Conservation (phyloP, 345 rosid genomes). For the Atalantia buxifolia region DNA sequence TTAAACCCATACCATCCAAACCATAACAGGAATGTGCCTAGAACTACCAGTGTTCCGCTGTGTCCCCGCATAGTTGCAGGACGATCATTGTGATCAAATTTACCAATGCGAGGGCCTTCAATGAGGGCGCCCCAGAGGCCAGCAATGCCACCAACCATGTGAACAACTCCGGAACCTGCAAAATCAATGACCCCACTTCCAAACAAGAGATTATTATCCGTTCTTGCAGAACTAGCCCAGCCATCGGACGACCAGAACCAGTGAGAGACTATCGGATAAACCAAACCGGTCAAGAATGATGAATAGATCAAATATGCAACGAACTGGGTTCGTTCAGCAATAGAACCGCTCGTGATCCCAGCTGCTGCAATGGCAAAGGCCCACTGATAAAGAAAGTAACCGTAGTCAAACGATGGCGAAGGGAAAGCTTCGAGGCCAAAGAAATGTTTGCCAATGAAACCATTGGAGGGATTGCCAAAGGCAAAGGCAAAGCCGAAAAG, state of each 20-base stretch:
- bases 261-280: conserved; percentile 54
- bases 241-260: conserved; percentile 66
- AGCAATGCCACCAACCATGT: conserved; percentile 59
- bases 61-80: conserved; percentile 48
- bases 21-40: conserved; percentile 59
- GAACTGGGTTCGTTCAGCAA: conserved; percentile 54
- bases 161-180: conserved; percentile 62
- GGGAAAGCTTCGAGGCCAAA: conserved; percentile 43
- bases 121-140: conserved; percentile 60
- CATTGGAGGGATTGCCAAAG: conserved; percentile 45
- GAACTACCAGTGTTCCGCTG: conserved; percentile 50
- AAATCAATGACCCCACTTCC: conserved; percentile 55
- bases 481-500: conserved; percentile 61
- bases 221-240: conserved; percentile 40
- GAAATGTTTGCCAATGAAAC: conserved; percentile 49
- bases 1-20: conserved; percentile 64
- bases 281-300: conserved; percentile 49
- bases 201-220: conserved; percentile 28
- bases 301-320: conserved; percentile 50
- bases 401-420: conserved; percentile 27
- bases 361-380: conserved; percentile 62
- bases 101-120: conserved; percentile 62
- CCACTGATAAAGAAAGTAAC: conserved; percentile 48
- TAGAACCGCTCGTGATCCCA: conserved; percentile 61
- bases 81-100: conserved; percentile 33